Conservation (phyloP, 768 basidiomycete genomes). For the Xerocomellus amylosporus region DNA sequence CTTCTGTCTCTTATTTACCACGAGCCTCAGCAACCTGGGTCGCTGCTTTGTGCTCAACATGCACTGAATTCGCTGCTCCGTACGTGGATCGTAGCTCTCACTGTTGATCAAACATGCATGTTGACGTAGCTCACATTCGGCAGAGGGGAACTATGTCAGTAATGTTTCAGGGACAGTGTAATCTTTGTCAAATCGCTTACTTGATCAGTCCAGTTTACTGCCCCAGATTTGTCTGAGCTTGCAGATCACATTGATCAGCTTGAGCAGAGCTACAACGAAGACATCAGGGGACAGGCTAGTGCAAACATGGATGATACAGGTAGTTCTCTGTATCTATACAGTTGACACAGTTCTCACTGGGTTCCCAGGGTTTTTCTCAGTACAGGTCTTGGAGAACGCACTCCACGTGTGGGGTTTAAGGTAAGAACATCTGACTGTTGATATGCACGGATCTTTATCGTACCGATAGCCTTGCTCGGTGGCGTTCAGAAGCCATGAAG, state of each 20-base stretch:
- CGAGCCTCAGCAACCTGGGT: slow-evolving; percentile 72
- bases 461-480: slow-evolving; percentile 59
- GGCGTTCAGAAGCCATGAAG: slow-evolving; percentile 82
- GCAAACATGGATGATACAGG: slow-evolving; percentile 94
- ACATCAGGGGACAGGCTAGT: slow-evolving; percentile 44
- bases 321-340: slow-evolving; percentile 17
- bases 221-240: slow-evolving; percentile 75
- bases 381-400: slow-evolving; percentile 85
- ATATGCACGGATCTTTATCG: slow-evolving; percentile 4
- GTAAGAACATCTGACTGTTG: slow-evolving; percentile 39
- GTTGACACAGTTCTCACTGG: not conserved
- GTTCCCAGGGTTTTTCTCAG: slow-evolving; percentile 78
- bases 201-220: slow-evolving; percentile 55
- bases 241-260: slow-evolving; percentile 65
- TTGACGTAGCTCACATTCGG: slow-evolving; percentile 5
- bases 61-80: slow-evolving; percentile 79
- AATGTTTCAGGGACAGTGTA: not conserved
- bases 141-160: slow-evolving; percentile 52
- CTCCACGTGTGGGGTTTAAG: slow-evolving; percentile 80
- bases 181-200: slow-evolving; percentile 7
- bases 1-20: slow-evolving; percentile 66
- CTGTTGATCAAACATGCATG: slow-evolving; percentile 44
- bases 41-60: slow-evolving; percentile 86
- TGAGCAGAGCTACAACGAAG: slow-evolving; percentile 58
- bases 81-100: slow-evolving; percentile 38